Base-by-base conservation (phyloP, 768 basidiomycete genomes). In the Tulasnella sp. region DNA sequence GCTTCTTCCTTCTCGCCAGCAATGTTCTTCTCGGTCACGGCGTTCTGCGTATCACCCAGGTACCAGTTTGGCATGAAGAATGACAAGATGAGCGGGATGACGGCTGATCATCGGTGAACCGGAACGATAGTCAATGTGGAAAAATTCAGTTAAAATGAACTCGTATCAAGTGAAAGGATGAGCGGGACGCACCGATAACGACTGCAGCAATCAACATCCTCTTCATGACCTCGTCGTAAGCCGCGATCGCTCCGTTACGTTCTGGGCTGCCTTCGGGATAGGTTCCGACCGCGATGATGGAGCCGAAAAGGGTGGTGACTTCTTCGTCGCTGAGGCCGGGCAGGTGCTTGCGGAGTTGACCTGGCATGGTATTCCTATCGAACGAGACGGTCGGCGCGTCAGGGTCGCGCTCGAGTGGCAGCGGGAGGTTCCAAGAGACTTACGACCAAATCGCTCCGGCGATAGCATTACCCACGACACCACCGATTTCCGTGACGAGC, bases 21-120 rank as follows among this genome's bases (percentile, higher is more conserved):
- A 34, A 69, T 69, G 34, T 69, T 37, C 64, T 69, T 69, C 28
- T 69, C 64, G 9, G 64, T 69, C 11, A 92, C 89, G 0, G 93
- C 92, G 84, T 94, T 94, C 85, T 94, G 93, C 58, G 86, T 87
- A 82, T 93, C 90, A 22, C 91, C 91, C 76, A 96, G 90, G 81
- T 90, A 88, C 88, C 90, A 92, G 83, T 93, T 87, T 20, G 90
- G 90, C 87, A 93, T 91, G 78, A 90, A 86, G 82, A 93, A 85
- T 2, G 92, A 85, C 80, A 91, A 87, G 42, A 90, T 44, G 78
- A 93, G 86, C 11, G 93, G 93, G 0, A 93, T 83, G 75, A 93
- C 86, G 28, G 81, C 90, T 89, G 77, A 91, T 85, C 8, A 37
- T 37, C 37, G 37, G 37, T 2, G 37, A 37, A 37, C 37, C 37